Conservation (phyloP, 352 stramenopile genomes). For the Pythium dissotocum region DNA sequence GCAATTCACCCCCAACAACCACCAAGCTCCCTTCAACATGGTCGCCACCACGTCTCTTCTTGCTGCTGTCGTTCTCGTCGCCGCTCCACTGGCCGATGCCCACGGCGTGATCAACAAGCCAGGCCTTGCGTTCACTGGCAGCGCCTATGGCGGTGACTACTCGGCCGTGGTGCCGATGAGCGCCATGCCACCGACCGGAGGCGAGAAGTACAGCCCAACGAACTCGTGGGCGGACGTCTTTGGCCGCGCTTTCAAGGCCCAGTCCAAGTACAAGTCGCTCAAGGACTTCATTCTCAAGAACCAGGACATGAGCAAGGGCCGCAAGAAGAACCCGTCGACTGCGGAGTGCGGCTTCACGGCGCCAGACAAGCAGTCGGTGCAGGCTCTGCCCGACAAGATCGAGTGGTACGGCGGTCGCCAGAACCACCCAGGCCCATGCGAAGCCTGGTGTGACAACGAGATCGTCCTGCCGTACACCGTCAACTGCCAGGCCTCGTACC, state of each 20-base stretch:
- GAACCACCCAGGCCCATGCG: slow-evolving; percentile 42
- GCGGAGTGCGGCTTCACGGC: slow-evolving; percentile 43
- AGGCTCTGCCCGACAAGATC: slow-evolving; percentile 38
- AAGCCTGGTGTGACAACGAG: slow-evolving; percentile 43
- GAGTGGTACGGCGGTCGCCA: slow-evolving; percentile 40
- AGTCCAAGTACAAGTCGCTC: slow-evolving; percentile 46
- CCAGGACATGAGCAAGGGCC: slow-evolving; percentile 36
- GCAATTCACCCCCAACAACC: too few relatives aligned
- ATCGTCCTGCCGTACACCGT: slow-evolving; percentile 23
- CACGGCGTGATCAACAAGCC: too few relatives aligned
- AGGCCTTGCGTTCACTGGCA: slow-evolving; percentile 18
- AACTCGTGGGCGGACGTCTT: slow-evolving; percentile 14
- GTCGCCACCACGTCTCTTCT: too few relatives aligned
- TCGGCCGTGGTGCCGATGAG: slow-evolving; percentile 12
- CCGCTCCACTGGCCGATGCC: too few relatives aligned
- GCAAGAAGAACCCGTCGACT: slow-evolving; percentile 15
- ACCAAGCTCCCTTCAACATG: too few relatives aligned
- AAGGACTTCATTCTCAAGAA: slow-evolving; percentile 41
- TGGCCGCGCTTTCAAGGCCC: slow-evolving; percentile 32
- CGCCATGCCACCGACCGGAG: neutral
- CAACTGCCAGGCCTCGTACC: slow-evolving; percentile 20
- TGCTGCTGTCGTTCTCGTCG: too few relatives aligned
- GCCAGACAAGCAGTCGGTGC: slow-evolving; percentile 34
- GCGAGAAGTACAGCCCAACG: slow-evolving; percentile 6
- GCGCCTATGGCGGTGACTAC: slow-evolving; percentile 6